Percentiles rank a stretch among this genome's conserved stretches.
phyloP scores from a whole-genome alignment of 2,329 filamentous ascomycete species.

The Macroventuria anomochaeta region DNA sequence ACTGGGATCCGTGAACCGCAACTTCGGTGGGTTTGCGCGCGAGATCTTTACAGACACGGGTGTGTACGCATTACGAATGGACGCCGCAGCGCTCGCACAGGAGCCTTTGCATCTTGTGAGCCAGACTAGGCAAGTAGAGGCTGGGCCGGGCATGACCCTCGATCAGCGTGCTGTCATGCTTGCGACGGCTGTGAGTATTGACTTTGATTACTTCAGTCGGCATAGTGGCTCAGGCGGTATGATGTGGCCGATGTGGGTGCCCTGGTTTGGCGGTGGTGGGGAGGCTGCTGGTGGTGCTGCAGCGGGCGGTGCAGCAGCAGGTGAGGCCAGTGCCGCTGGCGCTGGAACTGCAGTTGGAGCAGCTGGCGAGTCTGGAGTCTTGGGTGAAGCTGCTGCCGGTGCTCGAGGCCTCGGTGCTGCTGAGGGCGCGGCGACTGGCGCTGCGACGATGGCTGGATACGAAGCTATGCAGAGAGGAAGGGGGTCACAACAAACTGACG shows the following conservation, averaged over 20 bases:
- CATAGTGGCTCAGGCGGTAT: conserved; percentile 59
- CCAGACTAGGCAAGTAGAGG: conserved; percentile 40
- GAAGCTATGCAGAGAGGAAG: conserved; percentile 66
- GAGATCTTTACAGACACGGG: conserved; percentile 72
- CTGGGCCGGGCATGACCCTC: conserved; percentile 63
- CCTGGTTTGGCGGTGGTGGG: conserved; percentile 50
- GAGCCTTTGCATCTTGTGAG: conserved; percentile 51
- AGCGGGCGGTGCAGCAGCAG: conserved; percentile 49
- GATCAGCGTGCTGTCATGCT: conserved; percentile 72
- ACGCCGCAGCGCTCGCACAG: conserved; percentile 58
- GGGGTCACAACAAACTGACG: conserved; percentile 33
- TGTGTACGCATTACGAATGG: conserved; percentile 69
- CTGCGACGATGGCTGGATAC: conserved; percentile 67
- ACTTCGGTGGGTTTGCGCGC: conserved; percentile 67
- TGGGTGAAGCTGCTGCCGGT: conserved; percentile 58
- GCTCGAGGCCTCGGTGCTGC: conserved; percentile 48
- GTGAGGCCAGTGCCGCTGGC: conserved; percentile 45
- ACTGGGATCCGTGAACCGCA: conserved; percentile 68
- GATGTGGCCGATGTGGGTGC: conserved; percentile 59
- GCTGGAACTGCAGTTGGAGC: conserved; percentile 47
- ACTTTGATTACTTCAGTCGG: conserved; percentile 72
- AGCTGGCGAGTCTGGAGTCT: conserved; percentile 51
- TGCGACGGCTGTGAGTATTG: conserved; percentile 68
- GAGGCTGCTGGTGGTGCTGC: conserved; percentile 48
- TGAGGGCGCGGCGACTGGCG: conserved; percentile 57